Evolutionary conservation across 2,329 filamentous ascomycete genomes (phyloP), one percentile per base, ranked within the genome.

Genomic region (Scopulariopsis brevicaulis): DNA sequence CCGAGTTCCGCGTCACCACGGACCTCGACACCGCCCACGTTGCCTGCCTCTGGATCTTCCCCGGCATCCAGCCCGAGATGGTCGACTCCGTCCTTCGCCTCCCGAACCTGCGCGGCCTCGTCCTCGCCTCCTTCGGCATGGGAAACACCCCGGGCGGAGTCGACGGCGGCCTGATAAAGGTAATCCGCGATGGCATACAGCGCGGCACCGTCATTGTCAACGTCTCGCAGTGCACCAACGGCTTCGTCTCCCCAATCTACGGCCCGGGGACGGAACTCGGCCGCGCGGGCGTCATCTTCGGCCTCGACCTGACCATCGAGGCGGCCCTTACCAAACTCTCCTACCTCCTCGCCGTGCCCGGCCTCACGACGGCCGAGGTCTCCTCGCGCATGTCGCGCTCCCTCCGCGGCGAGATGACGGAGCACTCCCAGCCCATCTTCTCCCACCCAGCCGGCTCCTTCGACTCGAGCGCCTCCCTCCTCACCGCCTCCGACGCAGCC

Each of bases 41-140:
- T 48, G 90, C 91, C 22, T 94, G 90, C 68, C 77, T 96, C 65
- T 86, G 91, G 59, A 87, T 96, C 62, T 96, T 96, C 71, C 92
- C 92, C 0, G 92, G 92, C 35, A 95, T 96, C 73, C 89, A 89
- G 69, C 88, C 91, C n/a, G 87, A 91, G 67, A 95, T 96, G 89
- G 81, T 96, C 35, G 90, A 94, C 67, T 87, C 88, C 1, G 90
- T 96, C 18, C 77, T 96, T 60, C 81, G 81, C 52, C 75, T 91
- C 35, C 84, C 89, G n/a, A 84, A 84, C 53, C 78, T 96, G 15
- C 83, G 85, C 54, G 92, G 92, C 1, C 78, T 96, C 55, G 85
- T 96, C 46, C 80, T 96, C 51, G 91, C 96, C 73, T 96, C 91
- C 0, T 96, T 96, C 70, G 92, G 92, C 60, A 91, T 94, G 69